A percentile compares a stretch with the other conserved stretches of the same genome.
These are phyloP conservation scores for Lanzia echinophila DNA, from an alignment of 2,329 filamentous ascomycete genomes.

Conservation along the genomic window DNA sequence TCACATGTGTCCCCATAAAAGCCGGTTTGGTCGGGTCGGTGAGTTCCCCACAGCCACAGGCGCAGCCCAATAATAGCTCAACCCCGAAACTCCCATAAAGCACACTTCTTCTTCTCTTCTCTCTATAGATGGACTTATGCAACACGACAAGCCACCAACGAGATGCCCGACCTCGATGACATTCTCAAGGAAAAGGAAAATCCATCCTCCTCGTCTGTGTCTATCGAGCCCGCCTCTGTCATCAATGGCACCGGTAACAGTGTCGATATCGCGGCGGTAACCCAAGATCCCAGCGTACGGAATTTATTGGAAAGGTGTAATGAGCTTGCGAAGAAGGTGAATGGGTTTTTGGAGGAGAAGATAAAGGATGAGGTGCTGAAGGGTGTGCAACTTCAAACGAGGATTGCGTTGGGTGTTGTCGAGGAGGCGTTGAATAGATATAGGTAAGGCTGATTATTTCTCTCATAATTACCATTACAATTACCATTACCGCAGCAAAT, in stretches of 20 bases:
- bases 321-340: conserved; percentile 21
- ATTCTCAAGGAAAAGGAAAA: not conserved
- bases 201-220: not conserved
- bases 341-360: conserved; percentile 27
- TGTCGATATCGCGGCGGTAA: too few species aligned
- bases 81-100: not conserved
- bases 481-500: not conserved
- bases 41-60: not conserved
- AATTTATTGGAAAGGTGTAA: conserved; percentile 17
- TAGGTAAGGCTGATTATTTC: conserved; percentile 41
- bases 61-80: not conserved
- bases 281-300: not conserved
- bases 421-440: conserved; percentile 70
- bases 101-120: not conserved
- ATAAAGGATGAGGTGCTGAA: conserved; percentile 20
- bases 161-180: not conserved
- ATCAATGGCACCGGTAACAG: not conserved
- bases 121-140: not conserved
- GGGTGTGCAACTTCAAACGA: conserved; percentile 63
- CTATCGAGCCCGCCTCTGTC: too few species aligned
- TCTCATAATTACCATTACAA: not conserved
- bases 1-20: not conserved
- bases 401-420: conserved; percentile 65
- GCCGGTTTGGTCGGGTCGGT: not conserved
- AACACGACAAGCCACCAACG: not conserved